Base-by-base conservation (phyloP, 768 basidiomycete species). In the Lactarius hengduanensis region DNA sequence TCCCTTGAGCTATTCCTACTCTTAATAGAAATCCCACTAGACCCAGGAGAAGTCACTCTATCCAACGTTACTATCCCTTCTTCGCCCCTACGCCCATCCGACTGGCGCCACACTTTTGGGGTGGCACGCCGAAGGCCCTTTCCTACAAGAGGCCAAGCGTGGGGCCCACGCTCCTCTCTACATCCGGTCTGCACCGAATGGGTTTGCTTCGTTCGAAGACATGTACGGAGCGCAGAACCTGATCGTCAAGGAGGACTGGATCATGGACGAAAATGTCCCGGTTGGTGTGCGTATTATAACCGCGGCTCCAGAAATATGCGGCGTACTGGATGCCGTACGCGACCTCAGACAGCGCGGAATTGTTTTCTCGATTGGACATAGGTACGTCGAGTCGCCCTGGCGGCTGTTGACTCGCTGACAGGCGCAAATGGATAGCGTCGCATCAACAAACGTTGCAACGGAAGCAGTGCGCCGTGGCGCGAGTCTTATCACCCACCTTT, bases 91-190 rank as follows among this genome's bases (percentile, higher is more conserved):
- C 72, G 84, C 86, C 16, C 82, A 85, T 16, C 78, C 84, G 0
- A 79, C 70, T 11, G 89, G 88, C 11, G 92, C 94, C 0, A 87
- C 84, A 40, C 75, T 94, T 3, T 83, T 96, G 15, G 94, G 94
- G 32, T 96, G 91, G 89, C 94, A 96, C 70, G 91, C 84, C 32
- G 94, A 96, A 76, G 94, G 94, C 0, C 94, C 94, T 0, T 96
- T 95, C 79, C 81, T 95, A 53, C 88, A 92, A 62, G 77, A 85
- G 47, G 82, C 82, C n/a, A 94, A 94, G 74, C 86, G 90, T 54
- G 94, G 94, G 2, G 92, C 91, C 2, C 94, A 96, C 74, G 82
- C 89, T 1, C 84, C 86, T 3, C 79, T 84, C 3, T 86, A 85
- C 76, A 84, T 92, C 36, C 74, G 84, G 30, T 70, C 83, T 28